Percentiles rank a stretch among this genome's conserved stretches.
Conservation (phyloP, 163 green algal species). For the Scenedesmus sp. region DNA sequence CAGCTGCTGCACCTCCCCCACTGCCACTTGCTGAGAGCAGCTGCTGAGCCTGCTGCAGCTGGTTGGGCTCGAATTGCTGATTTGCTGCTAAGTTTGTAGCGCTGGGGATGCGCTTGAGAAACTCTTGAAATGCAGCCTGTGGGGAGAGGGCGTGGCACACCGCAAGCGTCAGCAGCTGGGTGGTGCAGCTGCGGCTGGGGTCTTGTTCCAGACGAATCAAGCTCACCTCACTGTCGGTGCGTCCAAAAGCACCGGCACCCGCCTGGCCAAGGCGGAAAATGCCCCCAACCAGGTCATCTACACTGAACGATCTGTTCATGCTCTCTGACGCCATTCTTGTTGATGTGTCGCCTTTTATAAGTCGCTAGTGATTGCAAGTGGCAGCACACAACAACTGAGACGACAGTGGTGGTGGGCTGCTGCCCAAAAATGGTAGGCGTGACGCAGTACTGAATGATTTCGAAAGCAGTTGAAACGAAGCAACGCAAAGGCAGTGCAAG, state of each 20-base stretch:
- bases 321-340: background rate
- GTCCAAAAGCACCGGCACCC: slow-evolving; percentile 13
- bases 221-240: slow-evolving; percentile 35
- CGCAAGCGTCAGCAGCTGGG: slow-evolving; percentile 4
- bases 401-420: background rate
- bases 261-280: slow-evolving; percentile 55
- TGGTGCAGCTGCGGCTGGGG: background rate
- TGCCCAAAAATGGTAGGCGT: slow-evolving; percentile 2
- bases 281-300: slow-evolving; percentile 65
- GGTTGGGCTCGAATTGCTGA: slow-evolving; percentile 14
- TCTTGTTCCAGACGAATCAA: background rate
- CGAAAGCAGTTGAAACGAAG: background rate
- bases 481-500: background rate
- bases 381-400: background rate
- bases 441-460: background rate
- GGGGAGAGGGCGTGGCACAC: slow-evolving; percentile 1
- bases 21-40: slow-evolving; percentile 14
- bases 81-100: slow-evolving; percentile 65
- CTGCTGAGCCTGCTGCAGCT: slow-evolving; percentile 36
- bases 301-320: slow-evolving; percentile 48
- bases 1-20: background rate
- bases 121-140: slow-evolving; percentile 70
- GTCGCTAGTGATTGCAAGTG: background rate
- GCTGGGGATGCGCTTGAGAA: slow-evolving; percentile 67
- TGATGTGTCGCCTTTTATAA: background rate